Conservation (phyloP, 2,329 filamentous ascomycete species). For the Trichophyton benhamiae region DNA sequence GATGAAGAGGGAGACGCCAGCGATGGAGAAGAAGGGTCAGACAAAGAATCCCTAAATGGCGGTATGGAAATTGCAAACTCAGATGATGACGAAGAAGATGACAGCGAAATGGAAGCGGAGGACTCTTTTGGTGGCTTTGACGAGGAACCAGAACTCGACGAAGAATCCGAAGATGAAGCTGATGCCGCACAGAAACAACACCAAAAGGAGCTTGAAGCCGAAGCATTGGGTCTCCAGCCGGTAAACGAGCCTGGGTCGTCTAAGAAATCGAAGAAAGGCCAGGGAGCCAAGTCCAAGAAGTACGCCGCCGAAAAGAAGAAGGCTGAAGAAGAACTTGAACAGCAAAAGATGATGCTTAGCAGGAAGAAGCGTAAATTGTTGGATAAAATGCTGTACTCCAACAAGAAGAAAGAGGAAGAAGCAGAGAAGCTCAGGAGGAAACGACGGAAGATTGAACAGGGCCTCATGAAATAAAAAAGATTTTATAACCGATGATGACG, state of each 20-base stretch:
- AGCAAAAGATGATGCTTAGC: conserved; percentile 95
- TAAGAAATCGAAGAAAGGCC: conserved; percentile 49
- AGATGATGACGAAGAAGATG: conserved; percentile 36
- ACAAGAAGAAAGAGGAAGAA: conserved; percentile 84
- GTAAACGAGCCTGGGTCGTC: conserved; percentile 34
- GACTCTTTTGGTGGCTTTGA: conserved; percentile 41
- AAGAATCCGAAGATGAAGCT: conserved; percentile 45
- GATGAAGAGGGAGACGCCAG: conserved; percentile 29
- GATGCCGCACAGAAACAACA: conserved; percentile 54
- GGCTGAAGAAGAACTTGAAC: conserved; percentile 77
- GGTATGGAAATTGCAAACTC: conserved; percentile 40
- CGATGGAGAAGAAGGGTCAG: conserved; percentile 37
- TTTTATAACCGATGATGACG: conserved; percentile 2
- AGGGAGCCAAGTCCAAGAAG: conserved; percentile 55
- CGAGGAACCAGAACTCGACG: conserved; percentile 31
- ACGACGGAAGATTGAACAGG: conserved; percentile 75
- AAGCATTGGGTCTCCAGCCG: conserved; percentile 58
- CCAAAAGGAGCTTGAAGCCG: conserved; percentile 84
- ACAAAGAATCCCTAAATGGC: conserved; percentile 32
- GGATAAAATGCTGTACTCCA: conserved; percentile 94
- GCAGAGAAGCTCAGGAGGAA: conserved; percentile 78
- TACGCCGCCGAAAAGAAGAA: conserved; percentile 52
- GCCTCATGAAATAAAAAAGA: conserved; percentile 17
- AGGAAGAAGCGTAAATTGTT: conserved; percentile 95
- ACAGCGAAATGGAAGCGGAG: conserved; percentile 36